These are phyloP conservation scores for Geotrichum phurueaensis DNA, from an alignment of 1,139 yeast genomes.

Conservation along the genomic window DNA sequence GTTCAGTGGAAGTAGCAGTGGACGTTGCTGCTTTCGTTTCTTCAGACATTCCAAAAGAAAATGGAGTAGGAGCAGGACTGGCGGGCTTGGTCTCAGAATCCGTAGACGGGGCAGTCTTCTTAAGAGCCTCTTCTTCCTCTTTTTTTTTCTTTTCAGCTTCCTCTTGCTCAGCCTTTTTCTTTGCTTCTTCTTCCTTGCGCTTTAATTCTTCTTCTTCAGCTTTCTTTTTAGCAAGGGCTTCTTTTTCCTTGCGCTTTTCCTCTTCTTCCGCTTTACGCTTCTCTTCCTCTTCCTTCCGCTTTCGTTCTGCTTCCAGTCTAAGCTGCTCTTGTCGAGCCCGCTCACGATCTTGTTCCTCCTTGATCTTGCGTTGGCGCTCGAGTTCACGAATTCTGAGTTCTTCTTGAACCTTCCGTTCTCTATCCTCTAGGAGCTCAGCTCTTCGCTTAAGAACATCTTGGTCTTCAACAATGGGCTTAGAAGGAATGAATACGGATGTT, in stretches of 20 bases:
- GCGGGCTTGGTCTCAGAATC: not conserved
- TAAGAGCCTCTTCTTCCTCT: constrained; percentile 6
- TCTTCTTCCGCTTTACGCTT: constrained; percentile 4
- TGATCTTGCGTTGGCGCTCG: not conserved
- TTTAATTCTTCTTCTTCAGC: constrained; percentile 6
- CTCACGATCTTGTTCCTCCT: constrained; percentile 5
- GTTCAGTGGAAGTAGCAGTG: not conserved
- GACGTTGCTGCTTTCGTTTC: constrained; percentile 7
- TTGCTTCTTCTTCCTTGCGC: constrained; percentile 8
- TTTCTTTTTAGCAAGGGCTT: not conserved
- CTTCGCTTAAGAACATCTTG: constrained; percentile 7
- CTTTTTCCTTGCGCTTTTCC: constrained; percentile 10
- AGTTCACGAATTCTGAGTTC: not conserved
- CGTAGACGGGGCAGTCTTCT: not conserved
- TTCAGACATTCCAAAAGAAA: not conserved
- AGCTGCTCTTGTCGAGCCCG: not conserved
- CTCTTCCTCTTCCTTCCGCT: constrained; percentile 3
- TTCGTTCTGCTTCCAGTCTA: constrained; percentile 10
- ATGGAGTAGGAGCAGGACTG: not conserved
- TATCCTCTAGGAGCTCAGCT: constrained; percentile 6
- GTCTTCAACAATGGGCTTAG: constrained; percentile 13
- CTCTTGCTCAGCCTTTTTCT: constrained; percentile 1
- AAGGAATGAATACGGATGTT: not conserved
- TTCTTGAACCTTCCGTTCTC: not conserved
- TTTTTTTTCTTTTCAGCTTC: constrained; percentile 4